phyloP scores from a whole-genome alignment of 257 asterid species.

The Parsonsia alboflavescens region DNA sequence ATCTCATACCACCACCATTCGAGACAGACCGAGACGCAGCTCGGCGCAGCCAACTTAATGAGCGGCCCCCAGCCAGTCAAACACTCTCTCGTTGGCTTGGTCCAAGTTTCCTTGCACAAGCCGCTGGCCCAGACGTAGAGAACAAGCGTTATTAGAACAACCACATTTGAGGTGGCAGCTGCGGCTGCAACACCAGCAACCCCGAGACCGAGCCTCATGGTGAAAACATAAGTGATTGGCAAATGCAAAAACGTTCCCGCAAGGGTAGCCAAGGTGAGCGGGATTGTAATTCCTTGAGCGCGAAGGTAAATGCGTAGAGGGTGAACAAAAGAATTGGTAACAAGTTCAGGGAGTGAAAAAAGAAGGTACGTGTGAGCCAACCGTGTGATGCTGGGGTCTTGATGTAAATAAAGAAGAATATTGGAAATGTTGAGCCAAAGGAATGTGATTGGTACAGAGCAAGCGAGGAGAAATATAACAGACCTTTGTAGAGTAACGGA shows the following conservation, averaged over 20 bases:
- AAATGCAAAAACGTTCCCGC: constrained; percentile 53
- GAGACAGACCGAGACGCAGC: constrained; percentile 76
- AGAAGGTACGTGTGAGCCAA: constrained; percentile 58
- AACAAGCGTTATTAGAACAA: constrained; percentile 35
- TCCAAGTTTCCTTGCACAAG: constrained; percentile 57
- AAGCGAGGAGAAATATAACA: constrained; percentile 51
- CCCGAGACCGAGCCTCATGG: constrained; percentile 45
- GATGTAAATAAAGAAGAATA: constrained; percentile 54
- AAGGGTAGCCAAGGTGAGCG: constrained; percentile 55
- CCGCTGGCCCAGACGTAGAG: constrained; percentile 38
- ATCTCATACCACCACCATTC: constrained; percentile 98
- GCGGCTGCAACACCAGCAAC: constrained; percentile 79
- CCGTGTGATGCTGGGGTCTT: constrained; percentile 52
- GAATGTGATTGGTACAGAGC: constrained; percentile 52
- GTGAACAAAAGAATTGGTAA: constrained; percentile 64
- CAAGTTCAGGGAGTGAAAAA: constrained; percentile 68
- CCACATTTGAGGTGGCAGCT: constrained; percentile 53
- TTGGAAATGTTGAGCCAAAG: constrained; percentile 64
- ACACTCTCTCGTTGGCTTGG: constrained; percentile 44
- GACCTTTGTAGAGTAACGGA: constrained; percentile 61
- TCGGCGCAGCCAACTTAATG: constrained; percentile 63
- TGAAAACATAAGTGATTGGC: constrained; percentile 48
- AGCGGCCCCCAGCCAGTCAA: constrained; percentile 77
- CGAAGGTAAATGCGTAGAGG: constrained; percentile 85
- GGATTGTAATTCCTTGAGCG: constrained; percentile 77